Base-by-base conservation (phyloP, 78 protist species). In the Dictyostelium firmibasis region DNA sequence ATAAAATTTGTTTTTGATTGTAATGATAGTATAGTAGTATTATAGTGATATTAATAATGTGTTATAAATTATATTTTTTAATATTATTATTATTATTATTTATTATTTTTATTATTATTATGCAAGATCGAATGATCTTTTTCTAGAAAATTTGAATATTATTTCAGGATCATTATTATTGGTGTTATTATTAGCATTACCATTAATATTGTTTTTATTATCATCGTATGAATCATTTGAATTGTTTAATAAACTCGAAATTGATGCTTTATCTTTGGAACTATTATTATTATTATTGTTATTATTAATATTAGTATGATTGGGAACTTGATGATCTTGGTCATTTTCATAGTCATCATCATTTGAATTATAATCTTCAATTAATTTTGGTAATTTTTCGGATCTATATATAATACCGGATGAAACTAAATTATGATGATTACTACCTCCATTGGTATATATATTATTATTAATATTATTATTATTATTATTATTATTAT, bases 111-210 rank as follows among this genome's bases (percentile, higher is more conserved):
- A 57, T 14, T 57, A 50, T 4, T 57, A 7, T 72, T 72, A 72
- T 29, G 79, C 41, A 7, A 77, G 44, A 43, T 77, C 83, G n/a
- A 77, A 41, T 14, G 64, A 41, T 77, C 83, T 77, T 41, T 77
- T 77, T 77, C 83, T 77, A n/a, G 83, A 77, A 77, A 77, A 77
- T 77, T 77, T 77, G 44, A 77, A 77, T n/a, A 23, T 41, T 38
- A 77, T 72, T 33, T 67, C 75, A 11, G 38, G 8, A 20, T 75
- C 81, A 75, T 27, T 75, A 75, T 74, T 74, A 27, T 69, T 69
- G 18, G 16, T 23, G 10, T 69, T 69, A 20, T 36, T 75, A 33
- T 1, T 35, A 36, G 16, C 18, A 36, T 20, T 75, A 31, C 4
- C 11, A 14, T 2, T 70, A 29, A 20, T 36, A 75, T 35, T 36